phyloP scores from a whole-genome alignment of 345 rosid genomes.

The Streptanthus diversifolius region DNA sequence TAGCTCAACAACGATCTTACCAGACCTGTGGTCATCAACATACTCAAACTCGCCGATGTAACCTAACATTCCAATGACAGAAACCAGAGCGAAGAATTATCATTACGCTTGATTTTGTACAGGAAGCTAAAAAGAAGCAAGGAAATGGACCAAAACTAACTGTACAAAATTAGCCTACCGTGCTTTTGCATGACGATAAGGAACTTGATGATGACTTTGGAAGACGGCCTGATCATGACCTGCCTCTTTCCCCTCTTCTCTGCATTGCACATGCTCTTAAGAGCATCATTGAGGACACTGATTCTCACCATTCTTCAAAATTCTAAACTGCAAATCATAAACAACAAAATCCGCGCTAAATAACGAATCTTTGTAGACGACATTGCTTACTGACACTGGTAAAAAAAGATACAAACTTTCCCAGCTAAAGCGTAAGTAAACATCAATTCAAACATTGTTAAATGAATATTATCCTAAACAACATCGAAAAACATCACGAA shows the following conservation, averaged over 20 bases:
- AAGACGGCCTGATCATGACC: constrained; percentile 35
- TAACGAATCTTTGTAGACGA: not conserved
- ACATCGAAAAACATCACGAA: not conserved
- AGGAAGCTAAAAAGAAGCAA: not conserved
- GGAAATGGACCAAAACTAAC: not conserved
- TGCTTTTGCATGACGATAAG: constrained; percentile 33
- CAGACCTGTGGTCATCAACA: constrained; percentile 38
- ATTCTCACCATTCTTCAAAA: constrained; percentile 28
- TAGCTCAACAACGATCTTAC: constrained; percentile 35
- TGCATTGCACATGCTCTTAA: constrained; percentile 33
- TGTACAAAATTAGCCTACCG: constrained; percentile 5
- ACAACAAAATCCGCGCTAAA: not conserved
- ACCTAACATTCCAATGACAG: not conserved
- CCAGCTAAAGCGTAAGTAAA: not conserved
- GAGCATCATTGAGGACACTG: constrained; percentile 32
- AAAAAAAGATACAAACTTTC: not conserved
- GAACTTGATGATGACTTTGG: constrained; percentile 37
- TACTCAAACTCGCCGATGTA: constrained; percentile 39
- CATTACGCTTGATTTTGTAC: not conserved
- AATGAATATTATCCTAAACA: not conserved
- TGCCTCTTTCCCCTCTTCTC: constrained; percentile 37
- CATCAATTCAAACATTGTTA: no score
- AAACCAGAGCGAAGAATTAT: not conserved
- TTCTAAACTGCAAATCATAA: not conserved
- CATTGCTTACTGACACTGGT: not conserved